A percentile compares a stretch with the other conserved stretches of the same genome.
Evolutionary conservation across 768 basidiomycete species (phyloP).

Genomic region (Kwoniella mangroviensis): DNA sequence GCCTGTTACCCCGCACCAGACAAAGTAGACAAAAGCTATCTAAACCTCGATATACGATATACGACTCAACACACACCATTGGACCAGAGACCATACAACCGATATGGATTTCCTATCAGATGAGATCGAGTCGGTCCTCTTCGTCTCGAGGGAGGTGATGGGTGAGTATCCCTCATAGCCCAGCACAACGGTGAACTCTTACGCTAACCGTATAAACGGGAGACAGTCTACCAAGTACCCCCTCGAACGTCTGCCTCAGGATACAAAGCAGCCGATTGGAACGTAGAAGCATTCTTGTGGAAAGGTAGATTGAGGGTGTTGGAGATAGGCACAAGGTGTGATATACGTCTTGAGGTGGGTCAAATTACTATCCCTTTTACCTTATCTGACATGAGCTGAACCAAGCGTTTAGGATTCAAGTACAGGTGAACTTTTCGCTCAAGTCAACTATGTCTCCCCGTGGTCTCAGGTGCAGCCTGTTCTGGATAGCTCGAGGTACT

Average conservation of each 20-base stretch:
- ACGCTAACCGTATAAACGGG: not conserved
- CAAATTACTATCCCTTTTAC: slow-evolving; percentile 3
- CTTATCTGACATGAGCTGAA: not conserved
- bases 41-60: not conserved
- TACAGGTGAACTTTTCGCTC: slow-evolving; percentile 75
- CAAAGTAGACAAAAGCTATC: not conserved
- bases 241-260: slow-evolving; percentile 84
- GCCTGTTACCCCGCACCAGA: slow-evolving; percentile 1
- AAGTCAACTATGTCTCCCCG: slow-evolving; percentile 75
- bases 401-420: slow-evolving; percentile 35
- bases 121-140: slow-evolving; percentile 86
- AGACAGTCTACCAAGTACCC: slow-evolving; percentile 85
- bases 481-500: slow-evolving; percentile 91
- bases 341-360: slow-evolving; percentile 78
- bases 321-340: slow-evolving; percentile 72
- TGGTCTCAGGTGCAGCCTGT: slow-evolving; percentile 92
- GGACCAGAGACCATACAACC: not conserved
- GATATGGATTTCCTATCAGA: slow-evolving; percentile 60
- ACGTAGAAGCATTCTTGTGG: slow-evolving; percentile 85
- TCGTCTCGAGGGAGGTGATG: slow-evolving; percentile 87
- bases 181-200: not conserved
- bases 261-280: slow-evolving; percentile 91
- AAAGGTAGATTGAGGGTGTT: slow-evolving; percentile 86
- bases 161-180: slow-evolving; percentile 61
- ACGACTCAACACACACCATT: not conserved